Evolutionary conservation across 495 filamentous ascomycete genomes (phyloP).

Genomic region (Aspergillus campestris): DNA sequence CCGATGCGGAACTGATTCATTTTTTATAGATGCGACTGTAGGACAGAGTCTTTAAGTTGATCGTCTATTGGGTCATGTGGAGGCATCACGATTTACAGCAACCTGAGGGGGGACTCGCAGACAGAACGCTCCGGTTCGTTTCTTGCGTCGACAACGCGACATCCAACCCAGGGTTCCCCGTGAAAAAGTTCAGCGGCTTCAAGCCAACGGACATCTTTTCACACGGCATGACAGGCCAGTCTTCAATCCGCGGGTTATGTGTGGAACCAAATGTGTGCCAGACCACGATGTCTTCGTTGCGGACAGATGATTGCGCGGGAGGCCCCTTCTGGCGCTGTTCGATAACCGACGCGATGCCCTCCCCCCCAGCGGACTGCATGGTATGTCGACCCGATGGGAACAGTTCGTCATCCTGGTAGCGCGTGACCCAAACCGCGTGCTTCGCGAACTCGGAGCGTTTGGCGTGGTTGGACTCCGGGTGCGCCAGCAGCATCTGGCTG

Average conservation of each 20-base stretch:
- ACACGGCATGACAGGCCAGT: constrained; percentile 57
- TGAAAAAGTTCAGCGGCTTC: constrained; percentile 68
- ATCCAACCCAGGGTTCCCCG: constrained; percentile 51
- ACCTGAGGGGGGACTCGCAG: no score
- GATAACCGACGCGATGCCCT: constrained; percentile 20
- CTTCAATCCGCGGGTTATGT: constrained; percentile 50
- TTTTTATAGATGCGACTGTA: no score
- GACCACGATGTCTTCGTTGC: constrained; percentile 40
- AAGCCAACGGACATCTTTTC: constrained; percentile 42
- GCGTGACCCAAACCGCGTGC: constrained; percentile 72
- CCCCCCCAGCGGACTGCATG: constrained; percentile 64
- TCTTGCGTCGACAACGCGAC: constrained; percentile 24
- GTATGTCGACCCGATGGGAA: constrained; percentile 76
- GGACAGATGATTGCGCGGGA: constrained; percentile 28
- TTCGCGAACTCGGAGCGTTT: constrained; percentile 71
- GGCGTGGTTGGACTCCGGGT: constrained; percentile 58
- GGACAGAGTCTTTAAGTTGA: no score
- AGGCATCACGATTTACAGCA: not conserved
- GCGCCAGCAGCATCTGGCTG: constrained; percentile 73
- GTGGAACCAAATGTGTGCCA: constrained; percentile 53
- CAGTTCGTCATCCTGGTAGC: constrained; percentile 66
- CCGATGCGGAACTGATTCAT: no score
- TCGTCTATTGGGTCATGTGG: no score
- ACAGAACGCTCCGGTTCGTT: constrained; percentile 24
- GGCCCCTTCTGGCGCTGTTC: constrained; percentile 1